Evolutionary conservation across 1,284 basidiomycete genomes (phyloP).

Genomic region (Meira miltonrushii): DNA sequence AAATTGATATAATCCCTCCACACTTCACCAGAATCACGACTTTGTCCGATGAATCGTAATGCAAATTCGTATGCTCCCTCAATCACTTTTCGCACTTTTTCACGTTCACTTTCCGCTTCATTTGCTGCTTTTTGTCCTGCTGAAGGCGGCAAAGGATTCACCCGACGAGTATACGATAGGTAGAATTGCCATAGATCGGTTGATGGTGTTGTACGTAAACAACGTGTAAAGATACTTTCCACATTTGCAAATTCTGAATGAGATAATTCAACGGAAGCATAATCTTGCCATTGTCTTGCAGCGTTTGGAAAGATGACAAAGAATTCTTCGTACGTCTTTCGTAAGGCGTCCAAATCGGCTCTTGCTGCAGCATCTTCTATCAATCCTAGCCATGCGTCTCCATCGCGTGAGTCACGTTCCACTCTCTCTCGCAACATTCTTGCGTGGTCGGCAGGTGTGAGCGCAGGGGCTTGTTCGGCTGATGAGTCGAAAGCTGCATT

Average conservation of each 20-base stretch:
- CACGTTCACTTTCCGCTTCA: slow-evolving; percentile 56
- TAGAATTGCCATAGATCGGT: slow-evolving; percentile 78
- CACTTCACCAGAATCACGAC: slow-evolving; percentile 59
- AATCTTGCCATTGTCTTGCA: slow-evolving; percentile 58
- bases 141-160: slow-evolving; percentile 45
- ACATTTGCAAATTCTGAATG: slow-evolving; percentile 62
- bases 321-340: slow-evolving; percentile 68
- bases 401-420: slow-evolving; percentile 61
- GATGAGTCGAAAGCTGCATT: too few species aligned
- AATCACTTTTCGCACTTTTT: slow-evolving; percentile 65
- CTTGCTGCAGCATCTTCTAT: slow-evolving; percentile 65
- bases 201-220: slow-evolving; percentile 71
- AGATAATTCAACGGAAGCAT: slow-evolving; percentile 69
- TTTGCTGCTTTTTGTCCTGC: slow-evolving; percentile 18
- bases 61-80: slow-evolving; percentile 91
- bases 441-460: too few species aligned
- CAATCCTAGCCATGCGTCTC: slow-evolving; percentile 65
- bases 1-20: slow-evolving; percentile 72
- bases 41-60: slow-evolving; percentile 77
- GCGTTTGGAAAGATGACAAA: slow-evolving; percentile 73
- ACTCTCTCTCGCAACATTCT: slow-evolving; percentile 13
- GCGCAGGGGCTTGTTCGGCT: too few species aligned
- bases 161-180: slow-evolving; percentile 46
- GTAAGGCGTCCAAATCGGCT: slow-evolving; percentile 65
- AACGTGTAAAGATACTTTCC: slow-evolving; percentile 65